phyloP scores from a whole-genome alignment of 179 eudicot species.

The Drosera spatulata region DNA sequence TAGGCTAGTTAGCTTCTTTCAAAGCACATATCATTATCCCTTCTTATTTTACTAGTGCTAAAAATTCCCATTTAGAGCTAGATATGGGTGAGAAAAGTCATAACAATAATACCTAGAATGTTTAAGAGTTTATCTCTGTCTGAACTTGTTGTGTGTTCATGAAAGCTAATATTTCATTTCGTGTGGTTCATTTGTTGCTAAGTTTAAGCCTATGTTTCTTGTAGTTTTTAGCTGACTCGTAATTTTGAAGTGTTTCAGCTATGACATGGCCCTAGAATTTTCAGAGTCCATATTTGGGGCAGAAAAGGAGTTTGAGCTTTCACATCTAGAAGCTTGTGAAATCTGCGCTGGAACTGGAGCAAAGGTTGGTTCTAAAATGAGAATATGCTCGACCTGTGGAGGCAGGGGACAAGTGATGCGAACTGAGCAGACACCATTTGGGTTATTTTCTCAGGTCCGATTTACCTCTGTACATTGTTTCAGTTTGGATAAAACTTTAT shows the following conservation, averaged over 20 bases:
- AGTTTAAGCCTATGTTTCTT: neutral
- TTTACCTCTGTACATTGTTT: neutral
- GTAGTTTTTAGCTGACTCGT: constrained; percentile 22
- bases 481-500: neutral
- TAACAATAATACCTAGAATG: too few relatives aligned
- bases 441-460: constrained; percentile 86
- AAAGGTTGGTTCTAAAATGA: constrained; percentile 83
- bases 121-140: too few relatives aligned
- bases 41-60: too few relatives aligned
- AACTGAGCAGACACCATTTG: constrained; percentile 99
- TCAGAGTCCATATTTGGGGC: constrained; percentile 87
- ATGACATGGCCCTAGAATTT: constrained; percentile 80
- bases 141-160: too few relatives aligned
- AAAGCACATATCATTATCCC: too few relatives aligned
- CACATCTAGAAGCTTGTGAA: constrained; percentile 93
- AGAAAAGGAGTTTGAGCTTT: constrained; percentile 83
- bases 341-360: constrained; percentile 88
- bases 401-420: constrained; percentile 99
- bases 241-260: constrained; percentile 57
- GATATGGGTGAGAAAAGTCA: too few relatives aligned
- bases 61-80: too few relatives aligned
- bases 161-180: too few relatives aligned
- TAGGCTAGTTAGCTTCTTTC: too few relatives aligned
- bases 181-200: too few relatives aligned
- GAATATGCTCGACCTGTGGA: constrained; percentile 95